These are phyloP conservation scores for Umbelopsis sp. DNA, from an alignment of 371 early-diverging fungal species.

Conservation along the genomic window DNA sequence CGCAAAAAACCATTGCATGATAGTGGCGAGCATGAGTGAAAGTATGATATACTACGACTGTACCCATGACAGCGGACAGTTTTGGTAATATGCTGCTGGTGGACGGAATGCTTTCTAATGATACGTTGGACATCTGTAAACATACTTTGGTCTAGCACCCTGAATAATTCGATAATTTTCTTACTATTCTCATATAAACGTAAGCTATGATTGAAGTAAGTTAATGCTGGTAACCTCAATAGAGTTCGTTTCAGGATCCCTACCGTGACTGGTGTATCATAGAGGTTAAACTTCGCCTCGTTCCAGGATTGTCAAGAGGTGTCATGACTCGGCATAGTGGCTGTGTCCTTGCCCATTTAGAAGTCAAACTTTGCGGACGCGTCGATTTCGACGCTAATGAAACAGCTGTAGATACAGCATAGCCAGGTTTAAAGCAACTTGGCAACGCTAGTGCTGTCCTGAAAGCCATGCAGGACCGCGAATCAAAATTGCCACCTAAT, in stretches of 20 bases:
- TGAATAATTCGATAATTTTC: background rate
- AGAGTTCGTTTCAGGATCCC: background rate
- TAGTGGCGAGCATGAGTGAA: background rate
- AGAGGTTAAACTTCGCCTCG: background rate
- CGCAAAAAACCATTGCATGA: constrained; percentile 5
- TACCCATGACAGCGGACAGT: background rate
- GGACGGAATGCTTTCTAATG: background rate
- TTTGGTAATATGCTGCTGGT: background rate
- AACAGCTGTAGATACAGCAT: background rate
- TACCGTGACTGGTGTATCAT: constrained; percentile 2
- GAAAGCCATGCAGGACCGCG: background rate
- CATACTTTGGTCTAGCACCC: background rate
- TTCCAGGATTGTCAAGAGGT: background rate
- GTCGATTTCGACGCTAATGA: background rate
- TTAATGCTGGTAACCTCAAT: no score
- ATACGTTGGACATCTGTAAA: background rate
- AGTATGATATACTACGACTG: background rate
- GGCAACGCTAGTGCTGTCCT: no score
- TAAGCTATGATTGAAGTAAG: background rate
- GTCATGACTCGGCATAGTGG: background rate
- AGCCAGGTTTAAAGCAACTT: background rate
- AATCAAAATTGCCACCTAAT: background rate
- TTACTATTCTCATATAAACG: background rate
- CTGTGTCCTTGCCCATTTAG: background rate
- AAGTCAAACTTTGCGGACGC: background rate